A percentile compares a stretch with the other conserved stretches of the same genome.
phyloP scores from a whole-genome alignment of 495 filamentous ascomycete genomes.

The Bacidia gigantensis region DNA sequence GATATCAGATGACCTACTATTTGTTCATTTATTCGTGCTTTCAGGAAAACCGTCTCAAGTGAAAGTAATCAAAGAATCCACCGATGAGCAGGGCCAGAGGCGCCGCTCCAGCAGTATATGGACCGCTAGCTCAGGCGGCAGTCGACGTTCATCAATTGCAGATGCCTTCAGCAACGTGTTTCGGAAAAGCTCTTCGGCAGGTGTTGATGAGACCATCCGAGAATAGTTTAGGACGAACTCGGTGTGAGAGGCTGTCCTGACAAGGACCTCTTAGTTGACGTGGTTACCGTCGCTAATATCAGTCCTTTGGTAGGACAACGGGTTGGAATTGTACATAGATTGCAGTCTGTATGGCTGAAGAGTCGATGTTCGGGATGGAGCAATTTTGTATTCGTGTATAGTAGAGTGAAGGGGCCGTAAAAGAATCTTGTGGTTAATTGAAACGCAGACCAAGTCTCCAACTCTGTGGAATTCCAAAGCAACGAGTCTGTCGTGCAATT shows the following conservation, averaged over 20 bases:
- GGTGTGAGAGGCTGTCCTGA: neutral
- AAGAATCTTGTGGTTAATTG: too few species aligned
- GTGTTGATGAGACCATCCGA: constrained; percentile 3
- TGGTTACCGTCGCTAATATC: too few species aligned
- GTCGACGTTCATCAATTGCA: neutral
- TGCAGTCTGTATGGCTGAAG: too few species aligned
- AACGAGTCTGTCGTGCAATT: too few species aligned
- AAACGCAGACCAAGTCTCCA: too few species aligned
- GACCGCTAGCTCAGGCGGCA: constrained; percentile 1
- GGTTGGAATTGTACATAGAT: too few species aligned
- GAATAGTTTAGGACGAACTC: constrained; percentile 3
- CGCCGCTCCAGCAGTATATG: constrained; percentile 8
- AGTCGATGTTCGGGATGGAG: too few species aligned
- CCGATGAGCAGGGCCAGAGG: constrained; percentile 3
- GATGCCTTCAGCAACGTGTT: neutral
- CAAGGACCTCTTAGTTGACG: too few species aligned
- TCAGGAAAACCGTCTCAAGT: constrained; percentile 7
- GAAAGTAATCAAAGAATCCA: neutral
- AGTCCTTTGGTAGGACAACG: too few species aligned
- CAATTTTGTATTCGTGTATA: too few species aligned
- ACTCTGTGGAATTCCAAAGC: too few species aligned
- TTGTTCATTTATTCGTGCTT: neutral
- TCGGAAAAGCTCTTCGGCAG: neutral
- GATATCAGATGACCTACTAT: neutral
- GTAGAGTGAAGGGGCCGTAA: too few species aligned